Evolutionary conservation across 225 moss, liverwort and hornwort genomes (phyloP).

Genomic region (Sphagnum tenellum): DNA sequence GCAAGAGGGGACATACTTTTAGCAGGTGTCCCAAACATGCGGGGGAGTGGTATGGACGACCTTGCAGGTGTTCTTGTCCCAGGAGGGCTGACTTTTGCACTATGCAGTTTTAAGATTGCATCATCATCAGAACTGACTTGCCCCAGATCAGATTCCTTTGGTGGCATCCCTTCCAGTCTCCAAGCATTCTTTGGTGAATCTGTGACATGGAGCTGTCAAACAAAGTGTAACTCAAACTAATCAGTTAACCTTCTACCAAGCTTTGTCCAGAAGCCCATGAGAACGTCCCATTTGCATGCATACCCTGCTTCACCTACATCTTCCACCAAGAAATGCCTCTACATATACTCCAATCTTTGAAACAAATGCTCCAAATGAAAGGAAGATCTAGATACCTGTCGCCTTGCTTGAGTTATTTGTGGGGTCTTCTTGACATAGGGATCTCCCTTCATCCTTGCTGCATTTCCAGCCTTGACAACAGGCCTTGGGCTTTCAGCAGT

Average conservation of each 20-base stretch:
- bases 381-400: conserved; percentile 21
- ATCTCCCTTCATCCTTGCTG: conserved; percentile 50
- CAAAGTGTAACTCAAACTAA: too few relatives aligned
- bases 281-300: too few relatives aligned
- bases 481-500: conserved; percentile 66
- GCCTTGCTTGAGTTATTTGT: conserved; percentile 36
- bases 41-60: conserved; percentile 44
- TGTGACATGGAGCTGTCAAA: conserved; percentile 8
- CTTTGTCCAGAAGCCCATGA: too few relatives aligned
- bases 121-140: conserved; percentile 40
- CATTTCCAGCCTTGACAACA: conserved; percentile 47
- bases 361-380: background rate
- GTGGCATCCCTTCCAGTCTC: conserved; percentile 23
- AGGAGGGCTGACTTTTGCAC: conserved; percentile 20
- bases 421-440: conserved; percentile 34
- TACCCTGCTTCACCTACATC: too few relatives aligned
- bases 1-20: conserved; percentile 24
- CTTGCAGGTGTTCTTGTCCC: conserved; percentile 22
- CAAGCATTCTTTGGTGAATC: conserved; percentile 16
- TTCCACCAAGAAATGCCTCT: too few relatives aligned
- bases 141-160: conserved; percentile 16
- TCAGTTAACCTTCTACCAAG: too few relatives aligned
- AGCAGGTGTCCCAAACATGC: conserved; percentile 11
- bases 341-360: too few relatives aligned
- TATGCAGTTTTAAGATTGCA: conserved; percentile 20